Evolutionary conservation across 305 asterid species (phyloP).

Genomic region (Rubia occidens): DNA sequence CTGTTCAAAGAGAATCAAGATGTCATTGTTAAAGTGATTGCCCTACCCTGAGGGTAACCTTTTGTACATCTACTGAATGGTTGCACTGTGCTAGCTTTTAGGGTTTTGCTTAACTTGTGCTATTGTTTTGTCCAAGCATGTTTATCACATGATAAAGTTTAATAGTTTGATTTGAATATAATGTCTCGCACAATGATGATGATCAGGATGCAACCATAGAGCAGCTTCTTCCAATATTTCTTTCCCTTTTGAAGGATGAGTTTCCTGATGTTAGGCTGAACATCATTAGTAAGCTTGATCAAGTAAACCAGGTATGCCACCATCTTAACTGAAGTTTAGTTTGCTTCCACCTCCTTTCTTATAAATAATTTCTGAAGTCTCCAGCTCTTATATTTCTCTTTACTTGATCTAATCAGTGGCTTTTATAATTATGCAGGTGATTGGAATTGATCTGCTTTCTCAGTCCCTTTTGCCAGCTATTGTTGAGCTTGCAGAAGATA

Average conservation of each 20-base stretch:
- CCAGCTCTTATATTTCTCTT: neutral
- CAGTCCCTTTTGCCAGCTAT: constrained; percentile 82
- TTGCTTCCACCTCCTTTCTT: neutral
- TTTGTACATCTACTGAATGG: neutral
- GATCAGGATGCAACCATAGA: constrained; percentile 36
- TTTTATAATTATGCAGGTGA: constrained; percentile 37
- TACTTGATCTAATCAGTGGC: neutral
- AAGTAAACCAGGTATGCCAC: constrained; percentile 58
- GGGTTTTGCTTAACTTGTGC: neutral
- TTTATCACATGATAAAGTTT: neutral
- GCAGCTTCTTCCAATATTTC: constrained; percentile 37
- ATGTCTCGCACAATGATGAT: constrained; percentile 4
- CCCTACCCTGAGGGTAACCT: neutral
- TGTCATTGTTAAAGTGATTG: neutral
- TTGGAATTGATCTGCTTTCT: constrained; percentile 78
- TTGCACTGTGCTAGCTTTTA: neutral
- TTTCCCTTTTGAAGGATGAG: constrained; percentile 40
- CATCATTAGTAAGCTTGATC: constrained; percentile 55
- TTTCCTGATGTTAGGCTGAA: constrained; percentile 63
- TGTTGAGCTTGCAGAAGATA: constrained; percentile 87
- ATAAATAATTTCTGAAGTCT: neutral
- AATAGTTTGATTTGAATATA: neutral
- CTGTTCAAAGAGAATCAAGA: neutral
- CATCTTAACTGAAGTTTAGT: neutral
- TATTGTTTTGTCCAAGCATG: neutral